A percentile compares a stretch with the other conserved stretches of the same genome.
phyloP scores from a whole-genome alignment of 2,329 filamentous ascomycete species.

The Penicillium decumbens region DNA sequence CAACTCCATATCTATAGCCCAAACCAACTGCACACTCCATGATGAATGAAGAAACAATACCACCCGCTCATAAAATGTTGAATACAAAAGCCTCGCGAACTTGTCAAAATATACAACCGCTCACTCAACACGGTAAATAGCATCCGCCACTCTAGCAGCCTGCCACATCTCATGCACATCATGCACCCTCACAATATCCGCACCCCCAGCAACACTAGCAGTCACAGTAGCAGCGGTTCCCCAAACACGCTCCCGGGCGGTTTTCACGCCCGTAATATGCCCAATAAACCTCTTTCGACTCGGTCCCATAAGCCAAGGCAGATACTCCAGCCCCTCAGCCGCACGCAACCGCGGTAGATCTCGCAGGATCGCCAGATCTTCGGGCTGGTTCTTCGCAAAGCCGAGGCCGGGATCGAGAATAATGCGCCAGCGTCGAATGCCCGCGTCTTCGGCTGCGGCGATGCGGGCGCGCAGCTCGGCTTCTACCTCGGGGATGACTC shows the following conservation, averaged over 20 bases:
- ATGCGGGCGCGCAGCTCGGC: conserved; percentile 67
- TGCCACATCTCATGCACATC: conserved; percentile 82
- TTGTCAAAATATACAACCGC: neutral
- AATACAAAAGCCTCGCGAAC: conserved; percentile 13
- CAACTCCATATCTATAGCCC: neutral
- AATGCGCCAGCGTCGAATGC: conserved; percentile 87
- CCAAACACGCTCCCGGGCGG: conserved; percentile 67
- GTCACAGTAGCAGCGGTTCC: conserved; percentile 86
- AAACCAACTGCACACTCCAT: conserved; percentile 14
- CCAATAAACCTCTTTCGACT: conserved; percentile 91
- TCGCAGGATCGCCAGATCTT: conserved; percentile 77
- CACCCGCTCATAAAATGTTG: conserved; percentile 20
- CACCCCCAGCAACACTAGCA: conserved; percentile 78
- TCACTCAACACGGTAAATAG: conserved; percentile 64
- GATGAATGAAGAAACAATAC: conserved; percentile 22
- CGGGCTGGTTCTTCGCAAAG: conserved; percentile 77
- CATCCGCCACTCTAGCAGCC: conserved; percentile 83
- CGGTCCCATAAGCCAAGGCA: conserved; percentile 85
- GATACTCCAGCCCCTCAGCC: conserved; percentile 45
- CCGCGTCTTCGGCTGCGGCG: conserved; percentile 69
- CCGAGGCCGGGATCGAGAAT: conserved; percentile 90
- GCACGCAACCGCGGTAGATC: conserved; percentile 58
- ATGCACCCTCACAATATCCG: conserved; percentile 88
- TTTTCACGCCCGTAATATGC: conserved; percentile 67
- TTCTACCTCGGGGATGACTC: conserved; percentile 61